Evolutionary conservation across 225 moss, liverwort and hornwort species (phyloP), one percentile per base, ranked within the genome.

Genomic region (Straminergon stramineum): DNA sequence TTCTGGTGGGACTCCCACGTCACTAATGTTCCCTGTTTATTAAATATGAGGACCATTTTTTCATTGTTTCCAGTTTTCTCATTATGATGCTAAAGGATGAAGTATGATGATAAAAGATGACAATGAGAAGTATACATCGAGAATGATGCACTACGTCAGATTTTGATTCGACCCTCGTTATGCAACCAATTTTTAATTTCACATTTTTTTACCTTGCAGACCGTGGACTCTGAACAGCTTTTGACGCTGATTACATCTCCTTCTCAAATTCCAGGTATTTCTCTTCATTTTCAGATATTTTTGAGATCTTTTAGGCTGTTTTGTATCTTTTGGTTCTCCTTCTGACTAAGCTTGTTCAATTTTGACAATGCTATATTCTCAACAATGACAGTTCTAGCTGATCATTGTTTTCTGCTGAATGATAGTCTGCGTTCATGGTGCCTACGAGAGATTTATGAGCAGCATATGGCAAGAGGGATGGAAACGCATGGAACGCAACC

Each of bases 381-480:
- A 41, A 19, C 81, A 82, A 82, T 64, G 63, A 22, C 32, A 32
- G 15, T 41, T 67, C 35, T 53, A 51, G 57, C 92, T 90, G 88
- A 92, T 71, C 71, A 31, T 39, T 16, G 28, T 78, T 81, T 92
- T 90, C 60, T 85, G 76, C n/a, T 90, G 43, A 52, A 86, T 88
- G 79, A 22, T 86, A 96, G 97, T 95, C 66, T 97, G 96, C 90
- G 96, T 98, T 56, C 98, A 98, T 82, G 98, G 98, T 26, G 97
- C 98, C 23, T 97, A 92, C 74, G 58, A 71, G 58, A 88, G 64
- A 51, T 60, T 78, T 75, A 71, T 96, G 93, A 63, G 87, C 77
- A 81, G 79, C 58, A 98, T 98, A 62, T 85, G 88, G 79, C 91
- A 90, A 83, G 90, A 94, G 75, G 98, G 98, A 9, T 92, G 97